Base-by-base conservation (phyloP, 1,139 yeast species). In the Blastobotrys apis region DNA sequence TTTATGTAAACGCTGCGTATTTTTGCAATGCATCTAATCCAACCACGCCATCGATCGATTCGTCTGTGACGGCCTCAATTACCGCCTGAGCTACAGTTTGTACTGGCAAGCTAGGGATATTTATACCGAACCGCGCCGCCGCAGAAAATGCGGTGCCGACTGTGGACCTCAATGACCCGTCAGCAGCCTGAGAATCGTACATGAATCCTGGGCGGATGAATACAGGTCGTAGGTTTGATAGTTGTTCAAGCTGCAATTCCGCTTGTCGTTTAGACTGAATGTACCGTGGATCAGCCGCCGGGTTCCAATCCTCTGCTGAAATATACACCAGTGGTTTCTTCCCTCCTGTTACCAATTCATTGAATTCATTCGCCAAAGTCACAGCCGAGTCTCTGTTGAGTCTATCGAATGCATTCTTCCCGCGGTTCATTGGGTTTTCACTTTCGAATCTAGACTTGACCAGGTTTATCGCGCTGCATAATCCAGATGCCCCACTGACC, bases 171-270 rank as follows among this genome's bases (percentile, higher is more conserved):
- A 50, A 31, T 5, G 43, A 34, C 32, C 44, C 49, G 3, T n/a
- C n/a, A 20, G 27, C 38, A 6, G 65, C 68, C 10, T 65, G 54
- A 37, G 68, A 77, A 57, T 85, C 94, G 57, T 69, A 83, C 92
- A 88, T 82, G 52, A 86, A 77, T 0, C 94, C 94, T 0, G 97
- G 96, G 50, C 96, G 51, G 62, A 84, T 54, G 17, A 82, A 62
- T 2, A 87, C 77, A 0, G 82, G 67, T 47, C 94, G 71, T 15
- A 86, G 66, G 6, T 65, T 26, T 1, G 66, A 55, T 45, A 3
- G 53, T 41, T 17, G 20, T 4, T 59, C 49, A 38, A 85, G 65
- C 53, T 75, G 80, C 25, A 63, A 63, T 59, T 88, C 97, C 0
- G 96, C 94, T 48, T 74, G 80, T 52, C 95, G 68, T 58, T 88